Evolutionary conservation across 441 rosid genomes (phyloP).

Genomic region (Erysimum cheiri): DNA sequence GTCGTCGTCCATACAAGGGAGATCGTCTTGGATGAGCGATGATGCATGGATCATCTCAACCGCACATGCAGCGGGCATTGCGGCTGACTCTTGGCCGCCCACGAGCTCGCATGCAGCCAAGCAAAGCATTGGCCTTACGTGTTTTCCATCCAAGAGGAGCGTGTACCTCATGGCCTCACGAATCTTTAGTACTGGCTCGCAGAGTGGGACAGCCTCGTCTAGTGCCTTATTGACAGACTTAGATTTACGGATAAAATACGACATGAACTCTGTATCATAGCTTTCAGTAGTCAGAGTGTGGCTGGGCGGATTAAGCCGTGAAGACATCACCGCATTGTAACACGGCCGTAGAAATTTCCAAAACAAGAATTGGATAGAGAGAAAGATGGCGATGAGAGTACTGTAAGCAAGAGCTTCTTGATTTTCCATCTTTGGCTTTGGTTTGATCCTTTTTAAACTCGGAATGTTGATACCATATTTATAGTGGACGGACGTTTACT

Average conservation of each 20-base stretch:
- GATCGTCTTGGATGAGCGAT: slow-evolving; percentile 55
- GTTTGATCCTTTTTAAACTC: not conserved
- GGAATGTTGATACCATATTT: not conserved
- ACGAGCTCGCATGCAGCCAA: slow-evolving; percentile 51
- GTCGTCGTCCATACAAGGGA: slow-evolving; percentile 57
- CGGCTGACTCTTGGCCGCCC: slow-evolving; percentile 48
- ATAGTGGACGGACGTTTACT: not conserved
- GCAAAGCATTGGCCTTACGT: slow-evolving; percentile 43
- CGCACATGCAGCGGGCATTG: slow-evolving; percentile 45
- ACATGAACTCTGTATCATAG: slow-evolving; percentile 7
- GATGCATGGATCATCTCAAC: slow-evolving; percentile 55
- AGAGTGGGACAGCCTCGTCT: slow-evolving; percentile 44
- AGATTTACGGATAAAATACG: slow-evolving; percentile 44
- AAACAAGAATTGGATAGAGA: slow-evolving; percentile 1
- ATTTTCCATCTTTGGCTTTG: slow-evolving; percentile 12
- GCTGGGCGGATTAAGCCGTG: not conserved
- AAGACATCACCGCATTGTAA: not conserved
- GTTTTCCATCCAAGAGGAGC: slow-evolving; percentile 51
- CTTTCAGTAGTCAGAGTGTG: not conserved
- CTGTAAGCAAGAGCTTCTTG: not conserved
- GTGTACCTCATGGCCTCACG: slow-evolving; percentile 58
- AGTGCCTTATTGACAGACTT: slow-evolving; percentile 43
- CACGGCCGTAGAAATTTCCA: not conserved
- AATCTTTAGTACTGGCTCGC: slow-evolving; percentile 27
- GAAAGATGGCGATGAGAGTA: not conserved